Evolutionary conservation across 2,329 filamentous ascomycete genomes (phyloP).

Genomic region (Colletotrichum sp.): DNA sequence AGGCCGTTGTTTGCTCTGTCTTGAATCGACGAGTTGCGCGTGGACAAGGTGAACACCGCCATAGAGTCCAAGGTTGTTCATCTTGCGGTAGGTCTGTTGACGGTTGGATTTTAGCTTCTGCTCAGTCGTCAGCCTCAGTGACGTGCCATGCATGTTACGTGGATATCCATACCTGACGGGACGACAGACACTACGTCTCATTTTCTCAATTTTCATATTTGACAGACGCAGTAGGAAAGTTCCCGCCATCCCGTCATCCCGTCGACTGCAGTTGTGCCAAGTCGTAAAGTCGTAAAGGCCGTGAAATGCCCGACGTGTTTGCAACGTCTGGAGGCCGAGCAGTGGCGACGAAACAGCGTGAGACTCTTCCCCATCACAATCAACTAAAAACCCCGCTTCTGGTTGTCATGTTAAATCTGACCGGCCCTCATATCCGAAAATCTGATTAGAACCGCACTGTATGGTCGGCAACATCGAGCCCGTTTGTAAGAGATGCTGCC

Average conservation of each 20-base stretch:
- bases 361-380: not conserved
- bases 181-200: not conserved
- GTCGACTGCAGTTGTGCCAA: not conserved
- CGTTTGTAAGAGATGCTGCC: not conserved
- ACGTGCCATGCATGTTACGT: not conserved
- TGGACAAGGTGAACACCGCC: not conserved
- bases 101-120: not conserved
- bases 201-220: not conserved
- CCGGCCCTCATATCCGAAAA: not conserved
- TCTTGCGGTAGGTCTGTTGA: not conserved
- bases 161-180: not conserved
- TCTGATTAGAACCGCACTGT: not conserved
- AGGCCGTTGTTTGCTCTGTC: not conserved
- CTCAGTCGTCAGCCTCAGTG: not conserved
- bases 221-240: not conserved
- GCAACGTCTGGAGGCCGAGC: not conserved
- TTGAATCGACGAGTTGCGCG: not conserved
- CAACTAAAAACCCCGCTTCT: not conserved
- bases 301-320: not conserved
- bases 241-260: slow-evolving; percentile 3
- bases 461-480: not conserved
- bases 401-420: not conserved
- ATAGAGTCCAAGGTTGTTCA: not conserved
- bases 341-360: not conserved
- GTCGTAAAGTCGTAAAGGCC: not conserved